A percentile compares a stretch with the other conserved stretches of the same genome.
Evolutionary conservation across 2,329 filamentous ascomycete species (phyloP).

Genomic region (Hypoxylon sp.): DNA sequence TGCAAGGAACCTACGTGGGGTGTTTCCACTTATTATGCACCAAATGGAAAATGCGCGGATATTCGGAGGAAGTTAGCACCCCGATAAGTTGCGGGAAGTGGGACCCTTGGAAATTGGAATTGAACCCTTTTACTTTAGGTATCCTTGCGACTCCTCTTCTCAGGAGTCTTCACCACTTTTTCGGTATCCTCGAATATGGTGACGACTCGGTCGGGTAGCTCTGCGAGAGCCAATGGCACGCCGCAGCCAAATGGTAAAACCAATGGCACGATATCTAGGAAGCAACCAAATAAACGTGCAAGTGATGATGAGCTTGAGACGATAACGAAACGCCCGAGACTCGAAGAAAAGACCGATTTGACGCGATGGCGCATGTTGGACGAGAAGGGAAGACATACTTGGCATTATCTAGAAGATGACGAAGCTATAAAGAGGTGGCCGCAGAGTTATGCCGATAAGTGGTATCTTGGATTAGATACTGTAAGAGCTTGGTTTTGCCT

Average conservation of each 20-base stretch:
- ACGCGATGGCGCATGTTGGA: constrained; percentile 87
- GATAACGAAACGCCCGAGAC: constrained; percentile 61
- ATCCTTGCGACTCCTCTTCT: constrained; percentile 4
- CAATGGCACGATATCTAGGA: constrained; percentile 21
- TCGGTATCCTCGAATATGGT: constrained; percentile 31
- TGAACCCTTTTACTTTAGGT: not conserved
- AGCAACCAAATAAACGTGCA: constrained; percentile 59
- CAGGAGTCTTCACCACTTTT: not conserved
- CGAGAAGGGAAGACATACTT: constrained; percentile 88
- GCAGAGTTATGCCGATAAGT: constrained; percentile 90
- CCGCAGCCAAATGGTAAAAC: constrained; percentile 28
- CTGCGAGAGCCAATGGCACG: constrained; percentile 38
- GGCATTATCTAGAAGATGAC: constrained; percentile 88
- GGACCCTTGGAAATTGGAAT: constrained; percentile 12
- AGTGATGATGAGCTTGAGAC: constrained; percentile 57
- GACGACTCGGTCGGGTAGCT: constrained; percentile 43
- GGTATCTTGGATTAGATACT: constrained; percentile 83
- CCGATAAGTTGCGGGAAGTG: constrained; percentile 7
- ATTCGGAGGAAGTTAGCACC: constrained; percentile 4
- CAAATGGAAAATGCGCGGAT: constrained; percentile 16
- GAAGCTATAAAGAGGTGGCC: constrained; percentile 83
- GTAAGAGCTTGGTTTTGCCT: constrained; percentile 64
- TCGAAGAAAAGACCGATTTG: constrained; percentile 78
- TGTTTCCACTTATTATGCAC: constrained; percentile 18
- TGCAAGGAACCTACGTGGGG: constrained; percentile 7